Base-by-base conservation (phyloP, 2,329 filamentous ascomycete genomes). In the Mycosphaerelloides madeirae region DNA sequence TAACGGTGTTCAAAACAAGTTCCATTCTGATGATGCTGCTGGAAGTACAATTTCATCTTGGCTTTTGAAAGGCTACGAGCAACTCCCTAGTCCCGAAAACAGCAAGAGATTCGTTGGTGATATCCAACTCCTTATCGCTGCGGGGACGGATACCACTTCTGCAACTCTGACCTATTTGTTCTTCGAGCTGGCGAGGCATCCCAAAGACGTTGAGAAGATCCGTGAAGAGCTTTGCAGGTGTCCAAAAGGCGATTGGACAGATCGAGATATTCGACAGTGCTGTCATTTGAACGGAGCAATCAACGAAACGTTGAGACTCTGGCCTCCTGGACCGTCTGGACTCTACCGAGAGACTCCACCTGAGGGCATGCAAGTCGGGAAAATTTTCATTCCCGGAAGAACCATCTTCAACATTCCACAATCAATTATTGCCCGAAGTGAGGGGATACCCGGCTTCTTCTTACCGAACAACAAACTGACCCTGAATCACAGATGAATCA, bases 161-260 rank as follows among this genome's bases (percentile, higher is more conserved):
- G 56, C 60, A 1, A 62, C 67, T 0, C 48, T 72, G 8, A 61
- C 64, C 1, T 57, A 60, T 40, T 48, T 70, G 14, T 68, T 73
- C 50, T 71, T 66, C 47, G 44, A 63, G 22, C 52, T 65, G 3
- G 58, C 56, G 12, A 52, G 48, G 8, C 49, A 63, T 28, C 57
- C 52, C 12, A 57, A 52, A 14, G 44, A 34, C 28, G 43, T 56
- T 22, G 48, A 52, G 8, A 57, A 55, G 29, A 37, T 69, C 39
- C 53, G 62, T 31, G 31, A 57, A 33, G 60, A 67, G 43, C 44
- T 66, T 2, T 47, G 56, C 37, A 15, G 41, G 15, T 38, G 38
- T 22, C 35, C 39, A 29, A 14, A 43, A 39, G 29, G 43, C n/a
- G 22, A 32, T 5, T 41, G 32, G 14, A 32, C 36, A 16, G 43